Percentiles rank a stretch among this genome's conserved stretches.
phyloP scores from a whole-genome alignment of 1,139 yeast species.

The Scheffersomyces lignicola region DNA sequence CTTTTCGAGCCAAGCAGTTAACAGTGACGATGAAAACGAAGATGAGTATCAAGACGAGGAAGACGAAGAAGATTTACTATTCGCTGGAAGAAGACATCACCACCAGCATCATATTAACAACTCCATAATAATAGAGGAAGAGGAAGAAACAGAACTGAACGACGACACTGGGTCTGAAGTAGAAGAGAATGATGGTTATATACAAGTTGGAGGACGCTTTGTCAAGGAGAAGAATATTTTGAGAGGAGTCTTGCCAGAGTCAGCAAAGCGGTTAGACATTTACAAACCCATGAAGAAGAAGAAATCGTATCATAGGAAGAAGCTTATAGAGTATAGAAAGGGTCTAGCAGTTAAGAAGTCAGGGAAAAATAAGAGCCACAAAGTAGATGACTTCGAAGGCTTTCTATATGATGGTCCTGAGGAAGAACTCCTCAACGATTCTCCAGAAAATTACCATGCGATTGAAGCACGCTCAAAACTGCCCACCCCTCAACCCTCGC shows the following conservation, averaged over 20 bases:
- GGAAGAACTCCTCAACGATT: conserved; percentile 10
- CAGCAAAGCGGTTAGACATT: conserved; percentile 33
- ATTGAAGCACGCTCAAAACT: background rate
- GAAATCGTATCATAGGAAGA: conserved; percentile 3
- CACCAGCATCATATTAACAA: conserved; percentile 7
- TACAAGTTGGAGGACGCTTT: conserved; percentile 34
- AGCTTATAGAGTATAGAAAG: conserved; percentile 23
- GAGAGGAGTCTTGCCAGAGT: conserved; percentile 41
- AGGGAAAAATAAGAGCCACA: background rate
- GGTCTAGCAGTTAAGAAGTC: conserved; percentile 38
- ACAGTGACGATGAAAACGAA: conserved; percentile 9
- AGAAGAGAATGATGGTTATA: conserved; percentile 18
- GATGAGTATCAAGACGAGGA: conserved; percentile 13
- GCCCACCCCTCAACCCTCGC: background rate
- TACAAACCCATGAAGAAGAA: conserved; percentile 17
- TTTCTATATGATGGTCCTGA: conserved; percentile 11
- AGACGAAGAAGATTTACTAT: conserved; percentile 5
- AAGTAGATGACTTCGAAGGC: conserved; percentile 11
- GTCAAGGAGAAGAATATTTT: conserved; percentile 30
- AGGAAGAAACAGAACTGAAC: conserved; percentile 8
- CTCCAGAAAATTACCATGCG: conserved; percentile 9
- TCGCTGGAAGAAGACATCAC: conserved; percentile 7
- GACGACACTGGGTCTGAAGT: conserved; percentile 8
- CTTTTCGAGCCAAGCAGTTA: conserved; percentile 1
- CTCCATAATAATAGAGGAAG: conserved; percentile 10